These are phyloP conservation scores for Cucurbita pepo DNA, from an alignment of 306 rosid genomes.

Conservation along the genomic window DNA sequence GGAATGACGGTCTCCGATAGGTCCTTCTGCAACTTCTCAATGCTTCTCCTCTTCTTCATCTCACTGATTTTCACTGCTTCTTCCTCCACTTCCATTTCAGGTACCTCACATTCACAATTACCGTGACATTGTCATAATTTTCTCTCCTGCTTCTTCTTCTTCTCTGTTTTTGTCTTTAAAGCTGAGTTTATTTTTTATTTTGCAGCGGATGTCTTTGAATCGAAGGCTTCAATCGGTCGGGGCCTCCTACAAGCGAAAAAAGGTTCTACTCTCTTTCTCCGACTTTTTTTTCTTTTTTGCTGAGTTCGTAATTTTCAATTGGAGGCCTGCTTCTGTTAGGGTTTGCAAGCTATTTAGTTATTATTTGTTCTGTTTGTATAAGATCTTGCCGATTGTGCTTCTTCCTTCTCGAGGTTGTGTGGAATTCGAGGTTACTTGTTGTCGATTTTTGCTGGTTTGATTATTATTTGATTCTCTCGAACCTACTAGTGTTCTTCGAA, in stretches of 20 bases:
- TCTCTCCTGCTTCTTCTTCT: background rate
- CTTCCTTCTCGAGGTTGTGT: background rate
- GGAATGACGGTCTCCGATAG: constrained; percentile 30
- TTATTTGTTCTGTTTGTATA: background rate
- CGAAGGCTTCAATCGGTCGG: constrained; percentile 34
- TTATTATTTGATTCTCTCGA: background rate
- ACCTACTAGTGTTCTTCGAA: background rate
- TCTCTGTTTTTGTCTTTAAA: background rate
- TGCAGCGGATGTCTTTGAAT: constrained; percentile 40
- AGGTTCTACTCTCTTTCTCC: constrained; percentile 22
- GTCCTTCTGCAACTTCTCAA: constrained; percentile 14
- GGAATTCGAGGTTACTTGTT: background rate
- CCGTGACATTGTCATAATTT: background rate
- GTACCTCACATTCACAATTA: constrained; percentile 8
- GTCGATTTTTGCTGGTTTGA: background rate
- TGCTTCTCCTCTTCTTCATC: constrained; percentile 21
- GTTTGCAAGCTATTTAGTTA: background rate
- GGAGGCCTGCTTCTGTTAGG: background rate
- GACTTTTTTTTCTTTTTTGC: background rate
- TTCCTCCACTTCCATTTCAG: constrained; percentile 42
- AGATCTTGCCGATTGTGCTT: constrained; percentile 2
- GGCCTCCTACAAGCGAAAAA: constrained; percentile 72
- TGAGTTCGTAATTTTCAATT: background rate
- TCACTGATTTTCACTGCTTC: constrained; percentile 23
- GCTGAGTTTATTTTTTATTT: background rate